These are phyloP conservation scores for Kwoniella sp. DNA, from an alignment of 768 basidiomycete genomes.

Conservation along the genomic window DNA sequence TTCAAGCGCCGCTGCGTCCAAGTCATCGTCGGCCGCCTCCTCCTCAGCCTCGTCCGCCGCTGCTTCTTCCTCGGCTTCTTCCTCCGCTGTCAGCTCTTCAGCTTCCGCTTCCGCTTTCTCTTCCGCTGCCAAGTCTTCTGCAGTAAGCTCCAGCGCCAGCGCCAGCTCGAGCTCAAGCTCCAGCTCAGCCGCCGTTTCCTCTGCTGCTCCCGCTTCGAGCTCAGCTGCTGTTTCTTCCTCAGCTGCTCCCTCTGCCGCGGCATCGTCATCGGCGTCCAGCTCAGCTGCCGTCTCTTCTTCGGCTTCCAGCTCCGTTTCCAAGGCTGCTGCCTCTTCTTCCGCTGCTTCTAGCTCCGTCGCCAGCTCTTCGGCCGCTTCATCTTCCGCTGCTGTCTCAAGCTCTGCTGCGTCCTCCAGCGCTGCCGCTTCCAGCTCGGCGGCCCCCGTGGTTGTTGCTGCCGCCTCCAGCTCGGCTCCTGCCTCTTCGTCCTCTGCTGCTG, in stretches of 20 bases:
- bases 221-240: neutral
- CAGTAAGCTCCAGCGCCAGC: neutral
- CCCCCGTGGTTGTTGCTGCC: slow-evolving; percentile 16
- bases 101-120: neutral
- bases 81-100: neutral
- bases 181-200: neutral
- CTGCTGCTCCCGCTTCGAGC: neutral
- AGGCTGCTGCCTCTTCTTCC: neutral
- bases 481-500: too few species aligned
- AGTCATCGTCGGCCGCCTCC: neutral
- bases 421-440: slow-evolving; percentile 16
- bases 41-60: neutral
- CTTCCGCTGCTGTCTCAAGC: slow-evolving; percentile 5
- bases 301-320: slow-evolving; percentile 1
- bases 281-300: slow-evolving; percentile 1
- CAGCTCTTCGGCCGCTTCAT: slow-evolving; percentile 3
- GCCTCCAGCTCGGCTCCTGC: slow-evolving; percentile 12
- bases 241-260: neutral
- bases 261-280: neutral
- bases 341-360: slow-evolving; percentile 1
- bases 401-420: slow-evolving; percentile 21
- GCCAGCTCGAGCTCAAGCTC: neutral
- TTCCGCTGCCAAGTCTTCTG: slow-evolving; percentile 3
- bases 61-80: neutral
- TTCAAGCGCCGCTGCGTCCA: neutral